phyloP scores from a whole-genome alignment of 2,329 filamentous ascomycete genomes.

The Alternaria burnsii region DNA sequence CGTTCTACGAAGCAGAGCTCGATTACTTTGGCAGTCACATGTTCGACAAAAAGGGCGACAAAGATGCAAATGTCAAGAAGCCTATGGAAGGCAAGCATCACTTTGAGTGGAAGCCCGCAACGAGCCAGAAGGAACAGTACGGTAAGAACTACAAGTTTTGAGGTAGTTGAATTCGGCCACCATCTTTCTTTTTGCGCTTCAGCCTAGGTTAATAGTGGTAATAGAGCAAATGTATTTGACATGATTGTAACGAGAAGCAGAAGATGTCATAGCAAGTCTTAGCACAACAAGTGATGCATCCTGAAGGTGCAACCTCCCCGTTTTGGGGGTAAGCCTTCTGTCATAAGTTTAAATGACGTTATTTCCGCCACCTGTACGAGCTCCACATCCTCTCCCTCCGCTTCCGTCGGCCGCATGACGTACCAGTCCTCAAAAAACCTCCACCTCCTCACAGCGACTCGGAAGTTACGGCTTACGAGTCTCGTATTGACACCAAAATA shows the following conservation, averaged over 20 bases:
- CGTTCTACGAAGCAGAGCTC: slow-evolving; percentile 75
- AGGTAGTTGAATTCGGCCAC: background rate
- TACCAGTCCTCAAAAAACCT: background rate
- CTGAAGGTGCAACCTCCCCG: background rate
- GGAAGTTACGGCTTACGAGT: background rate
- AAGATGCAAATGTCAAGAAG: slow-evolving; percentile 55
- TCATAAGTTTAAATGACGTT: background rate
- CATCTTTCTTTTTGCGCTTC: background rate
- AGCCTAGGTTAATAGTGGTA: background rate
- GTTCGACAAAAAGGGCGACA: slow-evolving; percentile 67
- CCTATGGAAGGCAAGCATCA: slow-evolving; percentile 67
- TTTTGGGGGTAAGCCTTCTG: background rate
- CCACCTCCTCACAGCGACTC: background rate
- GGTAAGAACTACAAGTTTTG: slow-evolving; percentile 24
- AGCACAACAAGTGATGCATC: background rate
- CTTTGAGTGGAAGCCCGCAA: slow-evolving; percentile 67
- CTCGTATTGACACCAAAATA: background rate
- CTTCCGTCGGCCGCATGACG: background rate
- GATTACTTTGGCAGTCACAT: slow-evolving; percentile 75
- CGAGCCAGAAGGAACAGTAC: slow-evolving; percentile 32
- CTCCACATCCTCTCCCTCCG: background rate
- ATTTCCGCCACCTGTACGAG: slow-evolving; percentile 1
- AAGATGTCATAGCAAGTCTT: background rate
- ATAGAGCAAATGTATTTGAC: background rate
- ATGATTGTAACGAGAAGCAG: background rate